Evolutionary conservation across 2,329 filamentous ascomycete genomes (phyloP), one percentile per base, ranked within the genome.

Genomic region (Gnomoniopsis sp.): DNA sequence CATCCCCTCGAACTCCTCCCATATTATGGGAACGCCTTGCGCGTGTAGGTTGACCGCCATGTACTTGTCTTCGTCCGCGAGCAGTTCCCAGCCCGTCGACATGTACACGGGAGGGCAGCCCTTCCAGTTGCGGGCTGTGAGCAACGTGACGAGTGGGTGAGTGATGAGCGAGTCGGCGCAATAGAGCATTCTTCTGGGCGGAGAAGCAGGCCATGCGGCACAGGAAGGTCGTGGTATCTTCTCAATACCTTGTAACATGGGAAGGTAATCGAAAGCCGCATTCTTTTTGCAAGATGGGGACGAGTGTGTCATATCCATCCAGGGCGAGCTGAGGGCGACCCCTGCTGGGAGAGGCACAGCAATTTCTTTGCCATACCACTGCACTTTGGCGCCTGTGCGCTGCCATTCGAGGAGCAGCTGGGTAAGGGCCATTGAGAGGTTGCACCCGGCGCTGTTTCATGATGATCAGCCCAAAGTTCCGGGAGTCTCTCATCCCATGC

Each of bases 1-100:
- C 90, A 93, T 93, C 3, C 85, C 88, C 70, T 92, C 87, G 69
- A 86, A 95, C 72, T 91, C 84, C 69, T 90, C 84, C 66, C 86
- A 88, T 3, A 84, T 77, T 0, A 93, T 82, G 0, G 67, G 68
- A 0, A 88, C 87, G 6, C 83, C 85, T 49, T 88, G 82, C 8
- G 66, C 63, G 17, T 76, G 76, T 12, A 89, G 76, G 43, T 79
- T 78, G 44, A 75, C 72, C 0, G 86, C 88, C 2, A 90, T 68
- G 54, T 84, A 83, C 63, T 79, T 79, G 60, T 79, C 80, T 70
- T 92, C 89, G 69, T 91, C 88, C 1, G 82, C 77, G 11, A 93
- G 77, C 65, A 88, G 79, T 72, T 95, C 90, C 76, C 89, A 84
- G 0, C 90, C 90, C 0, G 83, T 80, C 64, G 79, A 84, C 36